These are phyloP conservation scores for Paspalum vaginatum DNA, from an alignment of 176 grass and related monocot species.

Conservation along the genomic window DNA sequence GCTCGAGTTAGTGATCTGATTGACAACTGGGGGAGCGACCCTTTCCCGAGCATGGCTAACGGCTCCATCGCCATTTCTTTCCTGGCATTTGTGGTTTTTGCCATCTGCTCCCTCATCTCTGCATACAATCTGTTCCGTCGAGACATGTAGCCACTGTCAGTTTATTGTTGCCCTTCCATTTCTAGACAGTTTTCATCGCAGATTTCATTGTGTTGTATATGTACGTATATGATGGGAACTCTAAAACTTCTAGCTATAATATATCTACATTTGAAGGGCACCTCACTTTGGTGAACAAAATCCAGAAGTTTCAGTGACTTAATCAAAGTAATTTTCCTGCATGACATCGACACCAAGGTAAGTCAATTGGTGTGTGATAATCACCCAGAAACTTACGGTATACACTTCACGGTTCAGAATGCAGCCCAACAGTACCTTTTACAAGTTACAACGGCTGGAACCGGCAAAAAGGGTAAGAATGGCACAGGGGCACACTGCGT, in stretches of 20 bases:
- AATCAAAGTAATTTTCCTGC: not conserved
- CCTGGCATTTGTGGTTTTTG: conserved; percentile 78
- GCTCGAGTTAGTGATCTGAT: conserved; percentile 73
- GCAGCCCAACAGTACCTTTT: conserved; percentile 19
- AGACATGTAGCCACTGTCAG: conserved; percentile 44
- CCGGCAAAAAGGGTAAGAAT: conserved; percentile 26
- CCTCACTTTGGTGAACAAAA: not conserved
- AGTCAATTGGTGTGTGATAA: conserved; percentile 13
- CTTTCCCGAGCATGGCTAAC: conserved; percentile 83
- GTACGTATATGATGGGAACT: conserved; percentile 15
- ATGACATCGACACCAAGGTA: not conserved
- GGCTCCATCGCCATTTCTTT: conserved; percentile 85
- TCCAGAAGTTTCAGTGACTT: not conserved
- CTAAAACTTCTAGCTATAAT: conserved; percentile 10
- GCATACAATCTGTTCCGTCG: conserved; percentile 83
- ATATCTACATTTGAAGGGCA: not conserved
- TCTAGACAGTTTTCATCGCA: conserved; percentile 18
- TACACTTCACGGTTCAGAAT: conserved; percentile 18
- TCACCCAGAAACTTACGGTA: conserved; percentile 2
- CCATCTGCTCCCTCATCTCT: conserved; percentile 80
- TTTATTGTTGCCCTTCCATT: conserved; percentile 1
- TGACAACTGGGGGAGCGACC: conserved; percentile 82
- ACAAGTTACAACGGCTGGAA: conserved; percentile 37
- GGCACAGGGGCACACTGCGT: not conserved
- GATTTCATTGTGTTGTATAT: conserved; percentile 33